Conservation (phyloP, 2,329 filamentous ascomycete genomes). For the Aureobasidium vineae region DNA sequence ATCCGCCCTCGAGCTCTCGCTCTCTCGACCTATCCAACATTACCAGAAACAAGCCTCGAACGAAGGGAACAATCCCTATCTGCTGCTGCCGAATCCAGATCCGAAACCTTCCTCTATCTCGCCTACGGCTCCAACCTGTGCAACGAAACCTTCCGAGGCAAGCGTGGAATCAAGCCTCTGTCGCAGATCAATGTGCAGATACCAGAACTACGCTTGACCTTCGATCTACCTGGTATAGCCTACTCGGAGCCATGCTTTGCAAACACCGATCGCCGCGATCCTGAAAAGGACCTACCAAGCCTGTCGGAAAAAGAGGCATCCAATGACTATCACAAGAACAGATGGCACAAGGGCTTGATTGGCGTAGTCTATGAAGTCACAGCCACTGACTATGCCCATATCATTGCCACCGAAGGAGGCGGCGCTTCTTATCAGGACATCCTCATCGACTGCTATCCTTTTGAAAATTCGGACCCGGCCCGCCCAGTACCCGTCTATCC, state of each 20-base stretch:
- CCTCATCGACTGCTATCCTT: conserved; percentile 70
- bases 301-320: conserved; percentile 27
- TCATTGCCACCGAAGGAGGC: conserved; percentile 88
- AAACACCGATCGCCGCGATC: conserved; percentile 65
- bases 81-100: conserved; percentile 6
- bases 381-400: conserved; percentile 72
- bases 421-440: conserved; percentile 83
- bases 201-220: conserved; percentile 73
- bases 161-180: conserved; percentile 75
- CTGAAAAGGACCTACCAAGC: conserved; percentile 35
- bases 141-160: conserved; percentile 73
- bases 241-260: conserved; percentile 92
- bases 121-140: conserved; percentile 92
- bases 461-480: conserved; percentile 55
- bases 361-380: conserved; percentile 97
- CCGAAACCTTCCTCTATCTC: conserved; percentile 39
- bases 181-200: conserved; percentile 79
- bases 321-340: conserved; percentile 51
- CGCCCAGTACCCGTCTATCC: conserved; percentile 64
- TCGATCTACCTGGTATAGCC: conserved; percentile 81
- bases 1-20: background rate
- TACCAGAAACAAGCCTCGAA: conserved; percentile 13
- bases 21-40: background rate
- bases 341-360: conserved; percentile 78
- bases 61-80: conserved; percentile 20